These are phyloP conservation scores for Mimosa pudica DNA, from an alignment of 306 rosid species.

Conservation along the genomic window DNA sequence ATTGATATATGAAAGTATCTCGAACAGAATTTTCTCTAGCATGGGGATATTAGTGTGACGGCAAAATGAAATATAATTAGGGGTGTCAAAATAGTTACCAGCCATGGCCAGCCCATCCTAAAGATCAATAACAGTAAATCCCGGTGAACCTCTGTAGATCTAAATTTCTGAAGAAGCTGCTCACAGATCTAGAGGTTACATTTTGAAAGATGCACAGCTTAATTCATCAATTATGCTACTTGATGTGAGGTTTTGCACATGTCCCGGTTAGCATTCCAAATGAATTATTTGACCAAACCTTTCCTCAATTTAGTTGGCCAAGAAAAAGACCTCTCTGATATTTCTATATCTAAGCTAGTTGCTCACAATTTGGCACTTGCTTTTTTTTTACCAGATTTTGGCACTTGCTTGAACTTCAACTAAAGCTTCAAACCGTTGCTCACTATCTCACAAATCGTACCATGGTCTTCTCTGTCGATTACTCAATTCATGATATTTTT, in stretches of 20 bases:
- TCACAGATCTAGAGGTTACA: not conserved
- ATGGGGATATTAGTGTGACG: no score
- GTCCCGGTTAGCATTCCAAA: not conserved
- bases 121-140: no score
- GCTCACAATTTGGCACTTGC: not conserved
- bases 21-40: no score
- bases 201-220: not conserved
- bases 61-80: no score
- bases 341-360: not conserved
- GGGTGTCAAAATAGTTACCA: no score
- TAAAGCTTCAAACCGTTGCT: not conserved
- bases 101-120: no score
- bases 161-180: not conserved
- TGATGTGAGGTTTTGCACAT: constrained; percentile 1
- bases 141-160: not conserved
- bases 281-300: not conserved
- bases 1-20: no score
- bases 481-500: not conserved
- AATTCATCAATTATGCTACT: not conserved
- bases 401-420: not conserved
- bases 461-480: not conserved
- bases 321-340: not conserved
- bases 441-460: not conserved
- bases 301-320: not conserved
- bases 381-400: not conserved